Evolutionary conservation across 352 stramenopile species (phyloP).

Genomic region (Saprolegnia diclina): DNA sequence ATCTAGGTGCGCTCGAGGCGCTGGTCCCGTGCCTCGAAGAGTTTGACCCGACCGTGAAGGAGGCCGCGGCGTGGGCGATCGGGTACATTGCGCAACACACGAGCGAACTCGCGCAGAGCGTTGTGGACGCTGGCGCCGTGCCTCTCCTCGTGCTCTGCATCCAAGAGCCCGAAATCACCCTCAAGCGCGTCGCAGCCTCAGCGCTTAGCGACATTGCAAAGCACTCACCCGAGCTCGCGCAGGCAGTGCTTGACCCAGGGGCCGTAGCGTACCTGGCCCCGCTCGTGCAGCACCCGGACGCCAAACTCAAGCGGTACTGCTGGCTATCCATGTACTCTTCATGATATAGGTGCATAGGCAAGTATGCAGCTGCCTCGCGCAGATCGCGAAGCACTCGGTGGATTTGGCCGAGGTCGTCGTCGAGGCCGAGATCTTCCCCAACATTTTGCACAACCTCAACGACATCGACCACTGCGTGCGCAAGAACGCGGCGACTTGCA

Average conservation of each 20-base stretch:
- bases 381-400: conserved; percentile 94
- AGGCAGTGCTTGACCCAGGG: conserved; percentile 90
- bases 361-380: conserved; percentile 87
- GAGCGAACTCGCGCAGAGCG: conserved; percentile 87
- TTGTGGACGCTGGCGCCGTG: conserved; percentile 91
- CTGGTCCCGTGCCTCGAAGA: conserved; percentile 92
- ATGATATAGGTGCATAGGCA: conserved; percentile 29
- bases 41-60: conserved; percentile 94
- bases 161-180: conserved; percentile 92
- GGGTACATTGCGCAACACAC: conserved; percentile 95
- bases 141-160: conserved; percentile 93
- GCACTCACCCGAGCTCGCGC: conserved; percentile 91
- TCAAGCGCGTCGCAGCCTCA: conserved; percentile 92
- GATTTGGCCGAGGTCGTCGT: conserved; percentile 94
- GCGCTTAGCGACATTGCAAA: conserved; percentile 93
- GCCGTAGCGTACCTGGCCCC: conserved; percentile 91
- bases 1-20: conserved; percentile 70
- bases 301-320: conserved; percentile 89
- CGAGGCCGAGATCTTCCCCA: conserved; percentile 94
- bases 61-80: conserved; percentile 92
- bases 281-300: conserved; percentile 91
- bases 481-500: conserved; percentile 94
- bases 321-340: too few relatives aligned
- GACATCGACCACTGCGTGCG: conserved; percentile 91
- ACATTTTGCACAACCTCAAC: conserved; percentile 93